Conservation (phyloP, 2,329 filamentous ascomycete species). For the Phaeosphaeriaceae sp. region DNA sequence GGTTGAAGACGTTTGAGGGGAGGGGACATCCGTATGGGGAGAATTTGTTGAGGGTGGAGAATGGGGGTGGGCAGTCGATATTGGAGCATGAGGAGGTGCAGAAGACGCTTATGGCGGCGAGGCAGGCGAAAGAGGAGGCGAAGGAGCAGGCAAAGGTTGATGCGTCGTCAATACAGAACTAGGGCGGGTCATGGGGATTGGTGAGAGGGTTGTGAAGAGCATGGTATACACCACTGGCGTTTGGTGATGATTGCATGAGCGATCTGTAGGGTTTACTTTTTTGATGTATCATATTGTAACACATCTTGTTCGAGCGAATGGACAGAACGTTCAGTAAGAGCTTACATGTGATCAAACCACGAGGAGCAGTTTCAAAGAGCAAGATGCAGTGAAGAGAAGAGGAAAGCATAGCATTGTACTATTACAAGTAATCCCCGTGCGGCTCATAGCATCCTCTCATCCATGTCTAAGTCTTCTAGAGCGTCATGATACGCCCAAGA, state of each 20-base stretch:
- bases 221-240: neutral
- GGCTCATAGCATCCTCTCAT: conserved; percentile 10
- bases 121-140: conserved; percentile 5
- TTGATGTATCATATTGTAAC: neutral
- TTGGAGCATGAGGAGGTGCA: conserved; percentile 47
- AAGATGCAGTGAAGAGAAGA: neutral
- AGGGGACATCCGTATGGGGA: conserved; percentile 86
- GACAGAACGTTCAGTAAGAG: neutral
- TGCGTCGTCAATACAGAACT: conserved; percentile 26
- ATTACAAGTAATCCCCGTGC: conserved; percentile 23
- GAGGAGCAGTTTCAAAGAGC: neutral
- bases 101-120: conserved; percentile 39
- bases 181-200: neutral
- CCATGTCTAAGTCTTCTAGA: conserved; percentile 6
- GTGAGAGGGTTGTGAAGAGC: neutral
- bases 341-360: neutral
- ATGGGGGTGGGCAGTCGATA: conserved; percentile 43
- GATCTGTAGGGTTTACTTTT: neutral
- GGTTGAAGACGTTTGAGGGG: conserved; percentile 97
- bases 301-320: neutral
- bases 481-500: conserved; percentile 8
- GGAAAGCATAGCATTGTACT: conserved; percentile 17
- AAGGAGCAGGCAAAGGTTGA: conserved; percentile 6
- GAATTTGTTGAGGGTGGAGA: conserved; percentile 78
- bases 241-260: neutral